phyloP scores from a whole-genome alignment of 139 green algal species.

The Ettlia oleoabundans region DNA sequence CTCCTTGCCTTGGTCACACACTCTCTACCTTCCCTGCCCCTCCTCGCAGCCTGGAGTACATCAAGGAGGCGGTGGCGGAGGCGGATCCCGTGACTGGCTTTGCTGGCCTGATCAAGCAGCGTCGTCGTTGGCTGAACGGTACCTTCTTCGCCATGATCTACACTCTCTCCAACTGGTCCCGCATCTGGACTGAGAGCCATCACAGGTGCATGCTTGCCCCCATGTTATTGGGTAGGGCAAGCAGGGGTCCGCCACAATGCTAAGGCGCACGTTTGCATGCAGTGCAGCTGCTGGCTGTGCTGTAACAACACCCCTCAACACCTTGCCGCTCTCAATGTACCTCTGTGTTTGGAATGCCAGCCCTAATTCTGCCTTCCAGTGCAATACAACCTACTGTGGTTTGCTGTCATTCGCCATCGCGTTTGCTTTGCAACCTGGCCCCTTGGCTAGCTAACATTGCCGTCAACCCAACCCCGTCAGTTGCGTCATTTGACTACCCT shows the following conservation, averaged over 20 bases:
- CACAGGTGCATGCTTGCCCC: slow-evolving; percentile 19
- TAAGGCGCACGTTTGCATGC: too few species aligned
- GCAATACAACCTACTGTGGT: too few species aligned
- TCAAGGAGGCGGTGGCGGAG: slow-evolving; percentile 56
- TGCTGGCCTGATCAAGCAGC: slow-evolving; percentile 51
- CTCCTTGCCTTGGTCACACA: too few species aligned
- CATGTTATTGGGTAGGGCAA: neutral
- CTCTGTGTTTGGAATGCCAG: too few species aligned
- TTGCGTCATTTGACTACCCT: too few species aligned
- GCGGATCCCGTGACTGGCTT: slow-evolving; percentile 50
- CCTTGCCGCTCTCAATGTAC: too few species aligned
- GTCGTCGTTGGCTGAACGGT: slow-evolving; percentile 53
- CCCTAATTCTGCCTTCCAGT: too few species aligned
- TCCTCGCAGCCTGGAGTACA: slow-evolving; percentile 43
- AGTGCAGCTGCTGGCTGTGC: neutral
- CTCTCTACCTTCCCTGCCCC: neutral
- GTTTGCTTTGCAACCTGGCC: too few species aligned
- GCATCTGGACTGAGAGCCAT: slow-evolving; percentile 51
- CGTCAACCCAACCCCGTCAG: too few species aligned
- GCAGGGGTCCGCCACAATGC: too few species aligned
- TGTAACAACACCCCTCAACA: too few species aligned
- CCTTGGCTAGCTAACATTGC: too few species aligned
- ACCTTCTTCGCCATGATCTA: slow-evolving; percentile 58
- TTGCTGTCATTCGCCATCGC: neutral
- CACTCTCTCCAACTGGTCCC: slow-evolving; percentile 46